Base-by-base conservation (phyloP, 352 stramenopile species). In the Phytophthora fragariaefolia region DNA sequence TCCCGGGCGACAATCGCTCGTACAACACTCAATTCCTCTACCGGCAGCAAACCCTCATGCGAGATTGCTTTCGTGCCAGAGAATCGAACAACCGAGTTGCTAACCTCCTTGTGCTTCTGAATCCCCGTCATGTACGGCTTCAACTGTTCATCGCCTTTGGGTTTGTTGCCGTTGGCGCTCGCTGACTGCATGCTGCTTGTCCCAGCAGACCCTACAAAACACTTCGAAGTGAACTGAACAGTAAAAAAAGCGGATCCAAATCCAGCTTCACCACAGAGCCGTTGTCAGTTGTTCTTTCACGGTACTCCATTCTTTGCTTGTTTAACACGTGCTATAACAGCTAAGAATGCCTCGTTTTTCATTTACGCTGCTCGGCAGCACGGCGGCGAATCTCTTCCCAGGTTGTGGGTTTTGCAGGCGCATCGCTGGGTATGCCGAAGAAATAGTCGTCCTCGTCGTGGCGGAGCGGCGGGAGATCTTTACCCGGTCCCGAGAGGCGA, bases 311-410 rank as follows among this genome's bases (percentile, higher is more conserved):
- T 50, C 12, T 43, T 59, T 49, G 46, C 58, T 30, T 36, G 23
- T 34, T 42, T 50, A 22, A 28, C 27, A 22, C 6, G 24, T 55
- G 53, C 23, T 58, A 53, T 13, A 22, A 24, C 30, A 27, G 5
- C 22, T 42, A n/a, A n/a, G n/a, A n/a, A n/a, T n/a, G n/a, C n/a
- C n/a, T n/a, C 36, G 47, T n/a, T 8, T 17, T 42, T 87, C 58
- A 92, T 64, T 90, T 89, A 46, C 73, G 63, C 18, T 79, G 69
- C 13, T 79, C 60, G 27, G 79, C 74, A 47, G 80, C 79, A 10
- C 80, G 86, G 48, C 80, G 77, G 34, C 86, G 84, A 24, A 95
- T 85, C 26, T 95, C 84, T 40, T 95, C 84, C 86, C 86, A 95
- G 7, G 84, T 90, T 12, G 82, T 92, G 7, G 75, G 71, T 34